These are phyloP conservation scores for Brassica rapa DNA, from an alignment of 345 rosid species.

Conservation along the genomic window DNA sequence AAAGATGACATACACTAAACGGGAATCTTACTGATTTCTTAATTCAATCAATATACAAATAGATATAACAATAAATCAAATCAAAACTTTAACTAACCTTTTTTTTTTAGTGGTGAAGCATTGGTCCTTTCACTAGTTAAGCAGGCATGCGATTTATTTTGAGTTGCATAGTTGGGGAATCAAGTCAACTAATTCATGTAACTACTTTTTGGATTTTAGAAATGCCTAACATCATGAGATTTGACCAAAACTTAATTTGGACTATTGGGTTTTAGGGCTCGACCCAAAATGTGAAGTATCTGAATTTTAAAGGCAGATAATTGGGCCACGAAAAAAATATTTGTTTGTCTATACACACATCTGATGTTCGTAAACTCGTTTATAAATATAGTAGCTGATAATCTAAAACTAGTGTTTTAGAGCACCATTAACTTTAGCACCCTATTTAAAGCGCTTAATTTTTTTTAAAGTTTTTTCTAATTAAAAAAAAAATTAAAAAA, in stretches of 20 bases:
- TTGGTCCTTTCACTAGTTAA: constrained; percentile 20
- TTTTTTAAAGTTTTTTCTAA: too few relatives aligned
- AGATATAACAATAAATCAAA: constrained; percentile 12
- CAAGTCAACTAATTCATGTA: background rate
- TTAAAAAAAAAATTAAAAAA: too few relatives aligned
- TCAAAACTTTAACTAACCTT: constrained; percentile 26
- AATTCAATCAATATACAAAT: constrained; percentile 16
- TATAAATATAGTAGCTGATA: background rate
- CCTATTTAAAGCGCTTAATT: too few relatives aligned
- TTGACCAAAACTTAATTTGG: background rate
- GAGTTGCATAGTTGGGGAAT: constrained; percentile 6
- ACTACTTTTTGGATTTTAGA: background rate
- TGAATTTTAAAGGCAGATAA: background rate
- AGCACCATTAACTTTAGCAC: too few relatives aligned
- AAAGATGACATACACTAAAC: constrained; percentile 18
- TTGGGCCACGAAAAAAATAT: constrained; percentile 2
- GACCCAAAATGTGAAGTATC: background rate
- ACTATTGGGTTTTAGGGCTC: background rate
- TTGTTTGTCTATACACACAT: too few relatives aligned
- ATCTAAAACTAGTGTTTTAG: background rate
- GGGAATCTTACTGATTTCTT: constrained; percentile 30
- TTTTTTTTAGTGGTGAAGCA: constrained; percentile 20
- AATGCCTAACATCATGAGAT: background rate
- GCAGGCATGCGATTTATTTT: background rate
- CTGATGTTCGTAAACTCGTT: background rate